Base-by-base conservation (phyloP, 192 early-diverging fungal species). In the Podila clonocystis region DNA sequence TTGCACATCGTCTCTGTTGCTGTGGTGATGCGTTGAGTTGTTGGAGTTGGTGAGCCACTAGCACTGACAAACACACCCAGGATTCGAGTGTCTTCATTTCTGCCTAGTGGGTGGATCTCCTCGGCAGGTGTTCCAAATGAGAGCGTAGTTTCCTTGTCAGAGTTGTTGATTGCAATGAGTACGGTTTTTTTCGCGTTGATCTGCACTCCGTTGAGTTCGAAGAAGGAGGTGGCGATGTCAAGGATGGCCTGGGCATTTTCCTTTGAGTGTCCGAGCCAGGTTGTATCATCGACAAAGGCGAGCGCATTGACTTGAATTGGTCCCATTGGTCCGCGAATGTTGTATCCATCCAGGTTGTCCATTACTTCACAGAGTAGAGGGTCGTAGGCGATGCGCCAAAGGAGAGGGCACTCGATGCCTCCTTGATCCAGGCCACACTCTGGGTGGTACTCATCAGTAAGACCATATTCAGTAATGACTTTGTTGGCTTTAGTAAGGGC, bases 391-490 rank as follows among this genome's bases (percentile, higher is more conserved):
- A 75, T 15, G 0, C 74, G 9, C 74, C 74, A 69, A 0, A 75
- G 29, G 2, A 75, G 55, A 31, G 74, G 74, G n/a, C 62, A 69
- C 33, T 75, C 74, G 0, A 75, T 67, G 22, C 74, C 66, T 11
- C 74, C 74, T 50, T 75, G 74, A 60, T 75, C 74, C 41, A 75
- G 55, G 7, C 74, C 67, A 29, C 74, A 75, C 2, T 58, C 31
- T 1, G 74, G 67, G 7, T 59, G 30, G 31, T 68, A 75, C 0
- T 62, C 63, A 1, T 75, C 62, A 0, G 74, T 75, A n/a, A 61
- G 11, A 3, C 74, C 74, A 24, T 65, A 75, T 1, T 63, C 74
- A 5, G 74, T 75, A n/a, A 75, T 69, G 12, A 75, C 57, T 28
- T 26, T 36, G 62, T 75, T 75, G 49, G 20, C 19, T 41, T 75